Percentiles rank a stretch among this genome's conserved stretches.
Conservation (phyloP, 768 basidiomycete species). For the Tylopilus balloui region DNA sequence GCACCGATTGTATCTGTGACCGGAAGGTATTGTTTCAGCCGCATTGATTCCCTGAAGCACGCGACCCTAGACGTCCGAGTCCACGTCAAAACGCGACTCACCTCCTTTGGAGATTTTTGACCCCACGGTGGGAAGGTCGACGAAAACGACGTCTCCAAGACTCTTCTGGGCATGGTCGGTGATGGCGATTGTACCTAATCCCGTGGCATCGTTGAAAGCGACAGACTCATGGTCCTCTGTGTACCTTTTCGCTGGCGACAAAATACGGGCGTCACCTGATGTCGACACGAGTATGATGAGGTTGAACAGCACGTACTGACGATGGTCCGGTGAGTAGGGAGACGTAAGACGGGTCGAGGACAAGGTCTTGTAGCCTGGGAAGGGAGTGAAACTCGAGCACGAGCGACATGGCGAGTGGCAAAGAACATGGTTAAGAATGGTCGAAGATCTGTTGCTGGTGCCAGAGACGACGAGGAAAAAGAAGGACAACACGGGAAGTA, state of each 20-base stretch:
- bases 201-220: slow-evolving; percentile 68
- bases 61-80: not conserved
- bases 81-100: slow-evolving; percentile 43
- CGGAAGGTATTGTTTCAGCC: slow-evolving; percentile 1
- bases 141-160: slow-evolving; percentile 95
- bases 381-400: slow-evolving; percentile 9
- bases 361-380: not conserved
- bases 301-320: slow-evolving; percentile 21
- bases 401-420: slow-evolving; percentile 10
- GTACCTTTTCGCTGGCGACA: slow-evolving; percentile 42
- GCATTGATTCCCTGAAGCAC: not conserved
- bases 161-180: slow-evolving; percentile 90
- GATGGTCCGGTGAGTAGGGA: slow-evolving; percentile 17
- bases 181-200: slow-evolving; percentile 77
- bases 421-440: slow-evolving; percentile 17
- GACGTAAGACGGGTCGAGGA: not conserved
- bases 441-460: no score
- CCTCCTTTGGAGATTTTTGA: slow-evolving; percentile 66
- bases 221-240: slow-evolving; percentile 88
- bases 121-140: slow-evolving; percentile 76
- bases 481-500: slow-evolving; percentile 34
- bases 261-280: not conserved
- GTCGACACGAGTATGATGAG: not conserved
- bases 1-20: slow-evolving; percentile 75
- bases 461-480: slow-evolving; percentile 42